Base-by-base conservation (phyloP, 225 moss, liverwort and hornwort genomes). In the Bryum argenteum region DNA sequence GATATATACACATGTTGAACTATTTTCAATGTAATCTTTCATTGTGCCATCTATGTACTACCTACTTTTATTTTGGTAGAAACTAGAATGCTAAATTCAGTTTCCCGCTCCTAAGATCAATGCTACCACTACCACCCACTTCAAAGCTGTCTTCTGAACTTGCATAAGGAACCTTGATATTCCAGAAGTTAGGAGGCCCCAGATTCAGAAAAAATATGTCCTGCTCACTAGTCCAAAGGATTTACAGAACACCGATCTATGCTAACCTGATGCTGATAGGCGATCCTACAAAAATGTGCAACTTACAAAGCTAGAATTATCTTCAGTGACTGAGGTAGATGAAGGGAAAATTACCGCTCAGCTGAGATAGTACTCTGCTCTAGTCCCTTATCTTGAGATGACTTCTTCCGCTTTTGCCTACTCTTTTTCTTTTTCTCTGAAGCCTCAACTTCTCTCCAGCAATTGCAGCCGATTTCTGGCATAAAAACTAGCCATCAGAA, bases 261-360 rank as follows among this genome's bases (percentile, higher is more conserved):
- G 61, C 44, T 69, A 1, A 15, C 63, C 26, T 28, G 19, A 51
- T 48, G 14, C 26, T 43, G 71, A n/a, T 63, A 67, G 9, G 9
- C 42, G 23, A 56, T 72, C 67, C 69, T 76, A 83, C 79, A 83
- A 83, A 78, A 83, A 41, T 72, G 64, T 72, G 53, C 24, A 55
- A 56, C 74, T 57, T 38, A 54, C 66, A 18, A n/a, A 65, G 54
- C 21, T 28, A 1, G n/a, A 40, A 24, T 39, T 50, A 11, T 42
- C 40, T 11, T 61, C 50, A 15, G 14, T 14, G 48, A 22, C 22
- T 2, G 22, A 75, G 64, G 28, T 57, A 11, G 17, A 52, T 24
- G 17, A 21, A 42, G 11, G 20, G 11, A 47, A 18, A 28, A 21
- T 18, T 73, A 83, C 14, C 75, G 62, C 73, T 70, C 78, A 72